phyloP scores from a whole-genome alignment of 192 early-diverging fungal genomes.

The Coemansia guatemalensis region DNA sequence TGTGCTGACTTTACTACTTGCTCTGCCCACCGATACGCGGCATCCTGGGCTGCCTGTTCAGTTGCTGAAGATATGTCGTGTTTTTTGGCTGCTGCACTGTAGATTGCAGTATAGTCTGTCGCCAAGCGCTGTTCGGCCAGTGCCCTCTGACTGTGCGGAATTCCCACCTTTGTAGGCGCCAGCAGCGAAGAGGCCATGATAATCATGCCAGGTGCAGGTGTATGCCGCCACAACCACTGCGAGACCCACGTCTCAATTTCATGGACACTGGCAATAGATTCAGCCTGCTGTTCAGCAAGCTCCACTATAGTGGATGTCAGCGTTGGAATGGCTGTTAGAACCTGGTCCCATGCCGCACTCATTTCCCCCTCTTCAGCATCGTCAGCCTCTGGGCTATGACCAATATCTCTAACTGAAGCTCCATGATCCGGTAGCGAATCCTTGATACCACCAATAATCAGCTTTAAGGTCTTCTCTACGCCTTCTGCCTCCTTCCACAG shows the following conservation, averaged over 20 bases:
- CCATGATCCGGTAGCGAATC: slow-evolving; percentile 21
- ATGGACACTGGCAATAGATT: neutral
- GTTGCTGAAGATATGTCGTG: neutral
- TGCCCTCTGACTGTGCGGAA: slow-evolving; percentile 28
- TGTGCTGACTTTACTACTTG: slow-evolving; percentile 14
- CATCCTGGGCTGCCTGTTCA: neutral
- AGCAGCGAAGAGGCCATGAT: slow-evolving; percentile 44
- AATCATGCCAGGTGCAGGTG: slow-evolving; percentile 46
- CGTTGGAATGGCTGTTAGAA: slow-evolving; percentile 34
- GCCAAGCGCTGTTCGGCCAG: slow-evolving; percentile 34
- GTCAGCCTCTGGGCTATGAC: neutral
- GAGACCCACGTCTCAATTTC: neutral
- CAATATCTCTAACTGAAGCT: neutral
- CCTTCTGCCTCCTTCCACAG: slow-evolving; percentile 42
- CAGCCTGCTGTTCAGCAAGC: neutral
- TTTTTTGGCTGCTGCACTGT: neutral
- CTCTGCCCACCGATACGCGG: slow-evolving; percentile 25
- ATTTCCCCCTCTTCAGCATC: slow-evolving; percentile 29
- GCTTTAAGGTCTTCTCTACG: slow-evolving; percentile 47
- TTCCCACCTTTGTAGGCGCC: slow-evolving; percentile 20
- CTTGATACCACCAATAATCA: slow-evolving; percentile 44
- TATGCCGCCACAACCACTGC: slow-evolving; percentile 30
- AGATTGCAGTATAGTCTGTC: slow-evolving; percentile 24
- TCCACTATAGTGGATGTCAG: slow-evolving; percentile 17
- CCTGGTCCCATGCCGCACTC: slow-evolving; percentile 45